phyloP scores from a whole-genome alignment of 2,329 filamentous ascomycete species.

The Neonectria coccinea region DNA sequence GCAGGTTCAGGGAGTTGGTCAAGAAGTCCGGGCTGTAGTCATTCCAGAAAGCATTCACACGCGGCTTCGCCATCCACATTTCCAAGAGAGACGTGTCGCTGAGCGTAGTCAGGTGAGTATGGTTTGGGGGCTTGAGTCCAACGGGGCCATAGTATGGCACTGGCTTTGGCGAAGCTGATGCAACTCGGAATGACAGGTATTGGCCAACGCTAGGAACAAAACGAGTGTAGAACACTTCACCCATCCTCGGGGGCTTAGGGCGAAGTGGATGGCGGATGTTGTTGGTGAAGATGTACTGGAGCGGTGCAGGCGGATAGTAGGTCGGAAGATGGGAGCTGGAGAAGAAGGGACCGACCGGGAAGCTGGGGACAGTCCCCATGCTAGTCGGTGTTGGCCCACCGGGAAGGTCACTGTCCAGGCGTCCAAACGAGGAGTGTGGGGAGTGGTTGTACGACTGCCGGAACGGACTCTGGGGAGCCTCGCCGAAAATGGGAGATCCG shows the following conservation, averaged over 20 bases:
- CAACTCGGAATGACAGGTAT: constrained; percentile 90
- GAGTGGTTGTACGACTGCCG: constrained; percentile 44
- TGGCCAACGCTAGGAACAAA: constrained; percentile 85
- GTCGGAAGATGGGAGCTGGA: constrained; percentile 89
- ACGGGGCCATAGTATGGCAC: constrained; percentile 73
- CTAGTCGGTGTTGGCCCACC: constrained; percentile 54
- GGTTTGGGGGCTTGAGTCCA: constrained; percentile 54
- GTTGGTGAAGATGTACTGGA: constrained; percentile 84
- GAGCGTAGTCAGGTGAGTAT: constrained; percentile 56
- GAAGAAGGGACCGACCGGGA: constrained; percentile 76
- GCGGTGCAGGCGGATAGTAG: constrained; percentile 86
- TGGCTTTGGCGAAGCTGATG: constrained; percentile 73
- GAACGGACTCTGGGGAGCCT: constrained; percentile 43
- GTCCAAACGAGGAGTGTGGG: constrained; percentile 40
- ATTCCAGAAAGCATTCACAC: constrained; percentile 89
- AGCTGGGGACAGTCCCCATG: constrained; percentile 49
- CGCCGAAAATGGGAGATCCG: constrained; percentile 60
- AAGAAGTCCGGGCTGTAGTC: constrained; percentile 75
- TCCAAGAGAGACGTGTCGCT: constrained; percentile 74
- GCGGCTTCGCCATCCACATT: constrained; percentile 88
- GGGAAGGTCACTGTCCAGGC: constrained; percentile 53
- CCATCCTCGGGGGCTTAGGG: constrained; percentile 89
- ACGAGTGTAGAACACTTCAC: constrained; percentile 90
- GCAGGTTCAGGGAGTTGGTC: constrained; percentile 69
- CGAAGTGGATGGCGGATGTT: constrained; percentile 86